Percentiles rank a stretch among this genome's conserved stretches.
Conservation (phyloP, 2,329 filamentous ascomycete genomes). For the Fusarium sacchari region DNA sequence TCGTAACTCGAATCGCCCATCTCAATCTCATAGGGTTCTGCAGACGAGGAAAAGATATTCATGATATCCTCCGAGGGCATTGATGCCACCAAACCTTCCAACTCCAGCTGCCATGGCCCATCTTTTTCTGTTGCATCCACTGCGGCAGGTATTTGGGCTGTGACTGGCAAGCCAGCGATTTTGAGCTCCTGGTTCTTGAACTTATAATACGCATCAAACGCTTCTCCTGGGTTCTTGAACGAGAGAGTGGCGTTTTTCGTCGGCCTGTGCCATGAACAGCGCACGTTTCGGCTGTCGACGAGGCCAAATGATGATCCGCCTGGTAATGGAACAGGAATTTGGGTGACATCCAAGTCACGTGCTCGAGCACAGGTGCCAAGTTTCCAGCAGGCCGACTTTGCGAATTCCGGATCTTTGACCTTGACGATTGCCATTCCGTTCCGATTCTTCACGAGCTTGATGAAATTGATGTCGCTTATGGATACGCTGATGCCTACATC, state of each 20-base stretch:
- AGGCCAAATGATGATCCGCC: constrained; percentile 41
- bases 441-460: background rate
- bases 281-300: constrained; percentile 49
- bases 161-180: constrained; percentile 33
- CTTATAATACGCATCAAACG: constrained; percentile 26
- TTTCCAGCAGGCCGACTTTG: background rate
- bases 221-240: constrained; percentile 38
- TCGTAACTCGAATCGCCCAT: constrained; percentile 37
- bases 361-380: background rate
- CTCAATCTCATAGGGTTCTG: background rate
- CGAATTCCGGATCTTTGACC: constrained; percentile 15
- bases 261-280: constrained; percentile 51
- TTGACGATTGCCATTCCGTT: background rate
- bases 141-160: background rate
- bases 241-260: constrained; percentile 43
- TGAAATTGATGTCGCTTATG: background rate
- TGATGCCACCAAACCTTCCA: background rate
- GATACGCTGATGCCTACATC: background rate
- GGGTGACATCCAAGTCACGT: background rate
- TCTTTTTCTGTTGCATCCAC: background rate
- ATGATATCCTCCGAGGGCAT: constrained; percentile 10
- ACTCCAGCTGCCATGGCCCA: constrained; percentile 1
- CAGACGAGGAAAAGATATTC: background rate
- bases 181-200: constrained; percentile 41
- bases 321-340: constrained; percentile 31